Percentiles rank a stretch among this genome's conserved stretches.
These are phyloP conservation scores for Xylaria sp. DNA, from an alignment of 2,329 filamentous ascomycete genomes.

Conservation along the genomic window DNA sequence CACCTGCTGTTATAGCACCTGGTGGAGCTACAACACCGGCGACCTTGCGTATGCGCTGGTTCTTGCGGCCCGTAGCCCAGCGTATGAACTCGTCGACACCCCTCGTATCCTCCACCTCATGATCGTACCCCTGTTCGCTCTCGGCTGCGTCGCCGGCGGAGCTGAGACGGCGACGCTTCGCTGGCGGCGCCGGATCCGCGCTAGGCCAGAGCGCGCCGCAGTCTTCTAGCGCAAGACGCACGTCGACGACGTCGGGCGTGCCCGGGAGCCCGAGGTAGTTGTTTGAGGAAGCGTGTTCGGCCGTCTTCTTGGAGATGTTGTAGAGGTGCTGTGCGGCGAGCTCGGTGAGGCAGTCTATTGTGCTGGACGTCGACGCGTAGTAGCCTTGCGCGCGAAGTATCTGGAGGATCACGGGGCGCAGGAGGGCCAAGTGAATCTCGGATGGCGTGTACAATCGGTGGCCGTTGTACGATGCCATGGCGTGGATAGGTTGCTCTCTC, in stretches of 20 bases:
- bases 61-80: conserved; percentile 80
- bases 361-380: conserved; percentile 81
- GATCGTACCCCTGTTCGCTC: conserved; percentile 4
- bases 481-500: conserved; percentile 6
- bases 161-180: conserved; percentile 32
- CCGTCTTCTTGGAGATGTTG: conserved; percentile 77
- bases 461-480: conserved; percentile 44
- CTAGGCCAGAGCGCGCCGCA: conserved; percentile 79
- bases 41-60: conserved; percentile 83
- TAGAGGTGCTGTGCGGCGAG: conserved; percentile 84
- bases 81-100: conserved; percentile 81
- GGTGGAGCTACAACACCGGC: conserved; percentile 70
- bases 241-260: conserved; percentile 76
- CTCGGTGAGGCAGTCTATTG: conserved; percentile 89
- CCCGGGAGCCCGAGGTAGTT: conserved; percentile 66
- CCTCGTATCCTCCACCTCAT: conserved; percentile 71
- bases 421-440: conserved; percentile 71
- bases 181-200: conserved; percentile 53
- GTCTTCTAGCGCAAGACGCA: conserved; percentile 87
- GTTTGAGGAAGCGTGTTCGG: conserved; percentile 76
- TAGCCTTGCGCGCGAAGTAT: conserved; percentile 93
- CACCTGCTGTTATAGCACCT: conserved; percentile 44
- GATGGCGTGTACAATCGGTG: conserved; percentile 39
- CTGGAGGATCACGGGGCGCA: conserved; percentile 88
- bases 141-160: conserved; percentile 1